Evolutionary conservation across 306 rosid genomes (phyloP), one percentile per base, ranked within the genome.

Genomic region (Luffa aegyptiaca): DNA sequence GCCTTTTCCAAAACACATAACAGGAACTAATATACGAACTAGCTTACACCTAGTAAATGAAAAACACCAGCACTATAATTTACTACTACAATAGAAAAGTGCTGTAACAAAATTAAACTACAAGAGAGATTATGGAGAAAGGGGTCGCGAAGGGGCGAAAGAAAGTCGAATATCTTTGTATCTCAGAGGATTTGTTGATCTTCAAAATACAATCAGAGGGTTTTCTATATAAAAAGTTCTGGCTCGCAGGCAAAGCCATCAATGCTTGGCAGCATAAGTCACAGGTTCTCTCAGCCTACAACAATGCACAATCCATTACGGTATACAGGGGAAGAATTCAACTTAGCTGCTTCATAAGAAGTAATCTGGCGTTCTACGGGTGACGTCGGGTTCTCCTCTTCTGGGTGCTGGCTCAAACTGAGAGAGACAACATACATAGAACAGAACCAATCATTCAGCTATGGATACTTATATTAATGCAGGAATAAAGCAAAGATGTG

Each of bases 391-490:
- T 84, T 96, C 99, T 84, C 99, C 99, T 86, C 99, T 89, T 86
- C 98, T 93, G 2, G 99, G 98, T 85, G 99, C 97, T 82, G 99
- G 99, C 80, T 96, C 99, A 85, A 96, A 96, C 98, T 96, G 97
- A 36, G 5, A 26, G 55, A 79, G 75, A 71, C 20, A 6, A 71
- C 36, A 84, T 35, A 58, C 18, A 74, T 13, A 17, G 48, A 69
- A 59, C 76, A 59, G 44, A 61, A 57, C 6, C 6, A 46, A 73
- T 41, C 63, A 74, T 78, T 61, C 49, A 45, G 45, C 20, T 46
- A 46, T 5, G 39, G 56, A 71, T 26, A 72, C 3, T 64, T 66
- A 1, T 8, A 2, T 14, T n/a, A 72, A 31, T 14, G 59, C 20
- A 51, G 33, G 5, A 74, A 74, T 1, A 51, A 36, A 18, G 59